Base-by-base conservation (phyloP, 345 rosid species). In the Bruguiera sexangula region DNA sequence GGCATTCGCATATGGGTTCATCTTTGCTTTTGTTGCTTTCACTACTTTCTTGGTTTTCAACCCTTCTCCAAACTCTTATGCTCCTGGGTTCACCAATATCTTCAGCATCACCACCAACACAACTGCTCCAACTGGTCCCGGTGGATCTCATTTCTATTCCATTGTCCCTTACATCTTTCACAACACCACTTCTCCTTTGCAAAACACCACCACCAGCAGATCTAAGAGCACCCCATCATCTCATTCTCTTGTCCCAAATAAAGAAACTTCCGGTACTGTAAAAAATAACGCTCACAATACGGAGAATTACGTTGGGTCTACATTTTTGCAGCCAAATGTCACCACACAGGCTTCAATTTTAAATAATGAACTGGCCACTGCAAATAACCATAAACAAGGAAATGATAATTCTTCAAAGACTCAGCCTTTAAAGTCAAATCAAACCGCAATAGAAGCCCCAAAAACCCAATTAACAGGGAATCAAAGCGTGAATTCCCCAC, bases 21-120 rank as follows among this genome's bases (percentile, higher is more conserved):
- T 82, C 78, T 78, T 84, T 68, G 85, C 85, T 32, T 87, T 95
- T 65, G 86, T 89, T 34, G 85, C 70, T 63, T 84, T 89, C 69
- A 86, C 96, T 62, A 72, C 81, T 62, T 86, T 89, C 77, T 66
- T 95, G 58, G 89, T 88, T 55, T 88, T 95, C 29, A 76, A 56
- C 59, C 95, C 96, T 66, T 85, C 96, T 76, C 67, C 90, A 0
- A 79, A 79, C 73, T 82, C 85, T 1, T 81, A 84, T 59, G 74
- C 86, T 73, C 94, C 79, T 11, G 81, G 76, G 83, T 82, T 87
- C 67, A 54, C 82, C 75, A 82, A 73, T 73, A 78, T 87, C 59
- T 87, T 89, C 34, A 59, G 65, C 29, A 52, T 70, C 69, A 50
- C 69, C 3, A 36, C 43, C 48, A 39, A 39, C 16, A 10, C 48